Base-by-base conservation (phyloP, 495 filamentous ascomycete genomes). In the Penicillium daleae region DNA sequence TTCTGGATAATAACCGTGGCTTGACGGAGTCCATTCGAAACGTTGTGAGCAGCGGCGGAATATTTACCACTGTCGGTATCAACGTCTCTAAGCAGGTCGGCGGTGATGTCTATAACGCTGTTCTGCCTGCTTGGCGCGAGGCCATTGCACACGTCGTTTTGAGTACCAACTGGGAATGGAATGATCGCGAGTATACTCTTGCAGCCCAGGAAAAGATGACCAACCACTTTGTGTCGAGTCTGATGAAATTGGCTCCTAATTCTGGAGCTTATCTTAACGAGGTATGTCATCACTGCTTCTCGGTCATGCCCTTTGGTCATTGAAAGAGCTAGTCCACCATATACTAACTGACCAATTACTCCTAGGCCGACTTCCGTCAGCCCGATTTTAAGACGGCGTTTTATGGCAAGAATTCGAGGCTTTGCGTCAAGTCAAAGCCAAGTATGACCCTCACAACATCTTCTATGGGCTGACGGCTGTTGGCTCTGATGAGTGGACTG, bases 1-100 rank as follows among this genome's bases (percentile, higher is more conserved):
- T 84, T 46, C 60, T 72, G 6, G 56, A 71, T 3, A 83, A 83
- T 21, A 55, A 37, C 24, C 26, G 53, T 21, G 33, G 60, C 2
- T 12, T 65, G 32, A 61, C 63, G 7, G 44, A 65, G 8, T 37
- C 63, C 7, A 24, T 56, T 32, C 57, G 63, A 2, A 42, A n/a
- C 32, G 29, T 61, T 10, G n/a, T 65, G 24, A 21, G 42, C 35
- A 29, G 61, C 1, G 52, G 46, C 5, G 57, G 42, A 4, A 57
- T 46, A 3, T 61, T 65, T 22, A 60, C 57, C 1, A 60, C 58
- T 24, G 58, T 61, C 6, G 63, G 27, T 31, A 10, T 65, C 10
- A 58, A 55, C 3, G 58, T 61, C 17, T 57, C 59, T 3, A 42
- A 58, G 17, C 39, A 57, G 3, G 55, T 61, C 0, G 40, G 54